Base-by-base conservation (phyloP, 2,329 filamentous ascomycete genomes). In the Aspergillus clavatus region DNA sequence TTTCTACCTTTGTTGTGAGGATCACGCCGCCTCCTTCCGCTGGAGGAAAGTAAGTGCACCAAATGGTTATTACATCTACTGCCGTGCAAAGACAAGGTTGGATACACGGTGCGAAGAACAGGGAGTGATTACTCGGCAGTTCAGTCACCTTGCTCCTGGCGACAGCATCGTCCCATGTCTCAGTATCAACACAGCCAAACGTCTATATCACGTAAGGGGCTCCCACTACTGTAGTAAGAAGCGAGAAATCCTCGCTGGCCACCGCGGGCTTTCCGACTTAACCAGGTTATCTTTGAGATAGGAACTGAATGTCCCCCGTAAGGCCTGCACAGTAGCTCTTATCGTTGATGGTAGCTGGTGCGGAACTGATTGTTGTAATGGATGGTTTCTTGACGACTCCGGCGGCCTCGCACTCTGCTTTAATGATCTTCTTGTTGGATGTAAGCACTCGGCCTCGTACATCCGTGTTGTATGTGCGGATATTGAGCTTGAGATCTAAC, bases 121-220 rank as follows among this genome's bases (percentile, higher is more conserved):
- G 72, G 51, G 72, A 77, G 57, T 84, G 80, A 50, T 83, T 83
- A 4, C 71, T 72, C 0, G 80, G 78, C 19, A 82, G 65, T 38
- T 71, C 72, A 53, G 70, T 60, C 50, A 74, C 62, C 46, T 51
- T 67, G 0, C 71, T 76, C 35, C 74, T 71, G 37, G 61, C 65
- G 52, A 73, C 70, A 35, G 67, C 67, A 47, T 71, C 62, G 54
- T 81, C 75, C 69, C 72, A 81, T 5, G 65, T 49, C 47, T 69
- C 62, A 1, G 64, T 59, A 45, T 77, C 74, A 8, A 71, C 69
- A 0, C 79, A 78, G 1, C 80, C 80, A 59, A 76, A 81, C 52
- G 73, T 64, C 65, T 76, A 82, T 58, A 80, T 81, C 36, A 69
- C 71, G 54, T 71, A 74, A 7, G 78, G 79, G 38, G 65, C 66